These are phyloP conservation scores for Trichoderma breve DNA, from an alignment of 2,329 filamentous ascomycete species.

Conservation along the genomic window DNA sequence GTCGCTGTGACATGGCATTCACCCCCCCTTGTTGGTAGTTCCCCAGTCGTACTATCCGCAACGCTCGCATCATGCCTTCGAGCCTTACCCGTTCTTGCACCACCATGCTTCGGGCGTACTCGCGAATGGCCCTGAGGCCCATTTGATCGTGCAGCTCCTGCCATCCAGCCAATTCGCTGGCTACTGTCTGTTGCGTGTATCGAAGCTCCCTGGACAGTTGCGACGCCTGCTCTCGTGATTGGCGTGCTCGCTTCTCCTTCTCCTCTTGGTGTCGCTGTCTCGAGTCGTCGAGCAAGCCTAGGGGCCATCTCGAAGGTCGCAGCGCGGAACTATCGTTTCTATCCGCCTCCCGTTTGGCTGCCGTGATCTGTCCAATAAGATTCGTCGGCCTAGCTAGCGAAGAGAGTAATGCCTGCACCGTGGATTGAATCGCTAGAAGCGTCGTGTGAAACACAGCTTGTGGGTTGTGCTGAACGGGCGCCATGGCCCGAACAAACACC, in stretches of 20 bases:
- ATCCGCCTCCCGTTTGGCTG: constrained; percentile 72
- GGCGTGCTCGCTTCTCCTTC: constrained; percentile 73
- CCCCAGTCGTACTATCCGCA: constrained; percentile 57
- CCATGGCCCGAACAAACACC: constrained; percentile 65
- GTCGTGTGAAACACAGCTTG: constrained; percentile 70
- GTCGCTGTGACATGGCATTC: neutral
- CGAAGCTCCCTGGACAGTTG: constrained; percentile 77
- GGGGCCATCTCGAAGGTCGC: constrained; percentile 74
- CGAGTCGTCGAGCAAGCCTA: constrained; percentile 82
- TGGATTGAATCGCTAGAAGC: constrained; percentile 77
- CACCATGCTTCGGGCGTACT: constrained; percentile 75
- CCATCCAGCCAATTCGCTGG: constrained; percentile 88
- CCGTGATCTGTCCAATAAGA: constrained; percentile 73
- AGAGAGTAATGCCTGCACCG: constrained; percentile 75
- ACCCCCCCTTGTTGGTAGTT: constrained; percentile 5
- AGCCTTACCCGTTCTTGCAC: constrained; percentile 76
- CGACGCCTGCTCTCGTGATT: constrained; percentile 67
- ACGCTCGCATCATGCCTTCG: constrained; percentile 75
- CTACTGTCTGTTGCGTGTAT: constrained; percentile 92
- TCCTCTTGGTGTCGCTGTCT: constrained; percentile 79
- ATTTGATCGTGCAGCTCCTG: constrained; percentile 82
- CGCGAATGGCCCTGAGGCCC: constrained; percentile 69
- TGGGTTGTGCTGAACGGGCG: constrained; percentile 70
- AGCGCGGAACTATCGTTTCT: constrained; percentile 72
- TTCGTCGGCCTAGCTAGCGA: constrained; percentile 76